A percentile compares a stretch with the other conserved stretches of the same genome.
phyloP scores from a whole-genome alignment of 495 filamentous ascomycete genomes.

The Lentithecium fluviatile region DNA sequence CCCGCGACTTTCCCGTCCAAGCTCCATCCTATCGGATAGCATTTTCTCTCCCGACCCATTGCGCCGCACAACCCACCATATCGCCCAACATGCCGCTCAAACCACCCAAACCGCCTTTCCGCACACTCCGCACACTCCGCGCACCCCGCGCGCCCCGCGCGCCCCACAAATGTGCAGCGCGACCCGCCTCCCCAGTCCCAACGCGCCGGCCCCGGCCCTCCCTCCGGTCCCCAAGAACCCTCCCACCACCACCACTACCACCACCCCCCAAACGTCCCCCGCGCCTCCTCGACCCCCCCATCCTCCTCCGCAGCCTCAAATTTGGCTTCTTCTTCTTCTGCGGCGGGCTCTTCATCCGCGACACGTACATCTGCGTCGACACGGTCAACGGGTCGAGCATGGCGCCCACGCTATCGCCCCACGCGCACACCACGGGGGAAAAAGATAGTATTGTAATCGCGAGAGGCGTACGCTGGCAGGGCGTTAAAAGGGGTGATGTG shows the following conservation, averaged over 20 bases:
- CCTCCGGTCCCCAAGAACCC: not conserved
- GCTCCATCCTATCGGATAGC: conserved; percentile 2
- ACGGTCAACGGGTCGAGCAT: conserved; percentile 38
- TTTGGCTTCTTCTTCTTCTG: not conserved
- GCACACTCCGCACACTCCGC: not conserved
- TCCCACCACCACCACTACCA: not conserved
- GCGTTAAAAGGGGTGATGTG: conserved; percentile 36
- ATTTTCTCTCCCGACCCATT: not conserved
- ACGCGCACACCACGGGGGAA: conserved; percentile 34
- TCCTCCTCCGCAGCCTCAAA: not conserved
- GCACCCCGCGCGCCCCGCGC: not conserved
- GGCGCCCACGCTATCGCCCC: conserved; percentile 41
- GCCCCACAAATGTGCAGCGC: not conserved
- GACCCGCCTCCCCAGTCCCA: too few species aligned
- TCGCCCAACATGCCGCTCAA: conserved; percentile 11
- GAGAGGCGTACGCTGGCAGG: not conserved
- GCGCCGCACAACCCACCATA: not conserved
- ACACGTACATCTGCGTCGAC: conserved; percentile 16
- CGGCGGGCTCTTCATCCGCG: conserved; percentile 15
- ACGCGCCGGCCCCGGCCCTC: not conserved
- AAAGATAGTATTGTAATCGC: conserved; percentile 29
- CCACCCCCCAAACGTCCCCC: not conserved
- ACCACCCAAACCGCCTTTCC: not conserved
- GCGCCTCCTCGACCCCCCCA: not conserved
- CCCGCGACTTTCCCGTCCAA: not conserved